Percentiles rank a stretch among this genome's conserved stretches.
phyloP scores from a whole-genome alignment of 225 moss, liverwort and hornwort species.

The Pseudoscleropodium purum region DNA sequence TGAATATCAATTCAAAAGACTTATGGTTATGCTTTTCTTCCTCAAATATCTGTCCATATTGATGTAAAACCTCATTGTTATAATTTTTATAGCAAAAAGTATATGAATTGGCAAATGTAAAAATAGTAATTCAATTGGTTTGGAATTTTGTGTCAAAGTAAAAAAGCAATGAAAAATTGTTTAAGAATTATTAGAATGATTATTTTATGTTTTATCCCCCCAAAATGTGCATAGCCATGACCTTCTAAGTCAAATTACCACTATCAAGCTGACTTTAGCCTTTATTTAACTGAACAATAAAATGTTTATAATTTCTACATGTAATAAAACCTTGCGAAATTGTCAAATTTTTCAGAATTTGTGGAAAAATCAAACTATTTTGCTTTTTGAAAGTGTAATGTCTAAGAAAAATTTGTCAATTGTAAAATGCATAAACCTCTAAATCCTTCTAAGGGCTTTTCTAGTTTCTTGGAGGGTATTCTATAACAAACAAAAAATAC shows the following conservation, averaged over 20 bases:
- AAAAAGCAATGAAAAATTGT: neutral
- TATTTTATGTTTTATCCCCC: neutral
- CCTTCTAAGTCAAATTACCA: neutral
- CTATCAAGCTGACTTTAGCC: neutral
- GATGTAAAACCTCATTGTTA: neutral
- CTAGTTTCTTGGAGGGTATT: no score
- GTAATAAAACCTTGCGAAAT: neutral
- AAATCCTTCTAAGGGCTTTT: no score
- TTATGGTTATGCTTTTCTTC: neutral
- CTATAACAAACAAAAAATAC: no score
- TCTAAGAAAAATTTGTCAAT: no score
- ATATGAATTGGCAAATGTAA: neutral
- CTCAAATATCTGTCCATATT: neutral
- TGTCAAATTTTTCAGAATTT: neutral
- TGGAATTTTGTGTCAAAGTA: neutral
- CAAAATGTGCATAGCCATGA: no score
- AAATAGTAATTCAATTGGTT: neutral
- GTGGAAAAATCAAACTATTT: neutral
- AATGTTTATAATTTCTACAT: neutral
- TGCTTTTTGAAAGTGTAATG: neutral
- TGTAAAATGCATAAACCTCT: no score
- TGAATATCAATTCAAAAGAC: neutral
- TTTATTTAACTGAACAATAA: neutral
- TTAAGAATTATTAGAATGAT: no score
- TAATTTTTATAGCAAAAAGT: no score